Evolutionary conservation across 2,329 filamentous ascomycete genomes (phyloP).

Genomic region (Arthroderma sp.): DNA sequence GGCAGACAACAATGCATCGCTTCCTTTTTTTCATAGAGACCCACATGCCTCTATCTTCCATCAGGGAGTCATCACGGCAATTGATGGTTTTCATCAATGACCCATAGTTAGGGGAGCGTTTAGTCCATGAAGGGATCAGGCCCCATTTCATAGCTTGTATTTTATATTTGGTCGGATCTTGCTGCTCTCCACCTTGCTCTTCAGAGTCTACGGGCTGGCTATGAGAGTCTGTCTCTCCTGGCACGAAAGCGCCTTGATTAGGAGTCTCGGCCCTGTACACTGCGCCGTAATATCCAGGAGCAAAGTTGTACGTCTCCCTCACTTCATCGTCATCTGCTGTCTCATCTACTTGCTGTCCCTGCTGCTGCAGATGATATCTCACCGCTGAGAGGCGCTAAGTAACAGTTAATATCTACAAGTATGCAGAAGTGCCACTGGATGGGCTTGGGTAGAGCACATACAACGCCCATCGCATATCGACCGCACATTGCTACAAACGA

Average conservation of each 20-base stretch:
- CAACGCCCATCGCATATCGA: conserved; percentile 50
- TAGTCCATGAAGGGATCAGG: conserved; percentile 85
- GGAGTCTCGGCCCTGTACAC: conserved; percentile 69
- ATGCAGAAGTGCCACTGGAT: conserved; percentile 7
- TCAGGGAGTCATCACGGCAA: conserved; percentile 77
- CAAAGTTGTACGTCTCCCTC: conserved; percentile 81
- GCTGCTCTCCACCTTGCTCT: conserved; percentile 12
- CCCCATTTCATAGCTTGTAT: conserved; percentile 95
- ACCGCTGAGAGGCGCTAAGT: conserved; percentile 62
- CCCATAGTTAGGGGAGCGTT: conserved; percentile 63
- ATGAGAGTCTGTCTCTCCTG: background rate
- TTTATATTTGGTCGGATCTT: conserved; percentile 47
- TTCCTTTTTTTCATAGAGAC: conserved; percentile 78
- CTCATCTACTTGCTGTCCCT: conserved; percentile 60
- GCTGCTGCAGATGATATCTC: conserved; percentile 56
- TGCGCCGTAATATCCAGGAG: conserved; percentile 70
- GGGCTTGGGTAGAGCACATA: conserved; percentile 24
- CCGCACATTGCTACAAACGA: conserved; percentile 45
- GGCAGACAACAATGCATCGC: conserved; percentile 72
- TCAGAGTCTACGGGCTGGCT: conserved; percentile 15
- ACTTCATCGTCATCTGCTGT: conserved; percentile 57
- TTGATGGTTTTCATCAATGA: conserved; percentile 83
- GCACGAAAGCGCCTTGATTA: conserved; percentile 39
- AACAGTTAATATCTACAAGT: conserved; percentile 5
- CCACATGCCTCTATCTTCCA: conserved; percentile 73